Conservation (phyloP, 2,329 filamentous ascomycete species). For the Stromatinia cepivora region DNA sequence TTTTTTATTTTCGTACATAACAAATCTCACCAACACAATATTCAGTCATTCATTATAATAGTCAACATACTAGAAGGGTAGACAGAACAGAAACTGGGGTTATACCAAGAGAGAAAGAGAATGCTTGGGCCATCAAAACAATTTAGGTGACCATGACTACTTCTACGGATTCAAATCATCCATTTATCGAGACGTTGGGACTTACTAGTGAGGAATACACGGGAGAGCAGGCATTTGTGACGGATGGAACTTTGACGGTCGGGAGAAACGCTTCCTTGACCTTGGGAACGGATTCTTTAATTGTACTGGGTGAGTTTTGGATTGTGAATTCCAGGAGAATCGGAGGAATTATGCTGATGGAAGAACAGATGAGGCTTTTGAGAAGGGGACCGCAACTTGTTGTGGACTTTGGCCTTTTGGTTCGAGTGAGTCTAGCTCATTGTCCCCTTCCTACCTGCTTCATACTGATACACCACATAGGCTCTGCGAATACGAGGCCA, state of each 20-base stretch:
- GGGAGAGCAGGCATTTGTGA: conserved; percentile 41
- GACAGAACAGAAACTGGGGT: neutral
- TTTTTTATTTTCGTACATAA: neutral
- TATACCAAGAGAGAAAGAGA: conserved; percentile 10
- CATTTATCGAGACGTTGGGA: conserved; percentile 41
- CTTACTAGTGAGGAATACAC: conserved; percentile 40
- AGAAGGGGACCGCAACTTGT: conserved; percentile 51
- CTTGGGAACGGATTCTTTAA: conserved; percentile 59
- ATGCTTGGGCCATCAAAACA: conserved; percentile 14
- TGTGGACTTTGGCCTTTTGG: conserved; percentile 56
- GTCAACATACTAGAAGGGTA: conserved; percentile 3
- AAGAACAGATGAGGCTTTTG: conserved; percentile 53
- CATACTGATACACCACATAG: conserved; percentile 26
- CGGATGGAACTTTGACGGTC: conserved; percentile 52
- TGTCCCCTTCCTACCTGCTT: conserved; percentile 12
- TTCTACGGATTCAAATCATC: conserved; percentile 34
- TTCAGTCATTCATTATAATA: conserved; percentile 8
- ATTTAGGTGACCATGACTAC: conserved; percentile 12
- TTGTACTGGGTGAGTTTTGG: conserved; percentile 53
- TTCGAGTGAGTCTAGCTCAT: conserved; percentile 37
- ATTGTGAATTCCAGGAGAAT: neutral
- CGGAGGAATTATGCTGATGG: neutral
- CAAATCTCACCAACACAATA: neutral
- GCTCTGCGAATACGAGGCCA: conserved; percentile 44
- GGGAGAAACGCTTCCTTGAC: conserved; percentile 60